Evolutionary conservation across 306 rosid species (phyloP).

Genomic region (Bauhinia variegata): DNA sequence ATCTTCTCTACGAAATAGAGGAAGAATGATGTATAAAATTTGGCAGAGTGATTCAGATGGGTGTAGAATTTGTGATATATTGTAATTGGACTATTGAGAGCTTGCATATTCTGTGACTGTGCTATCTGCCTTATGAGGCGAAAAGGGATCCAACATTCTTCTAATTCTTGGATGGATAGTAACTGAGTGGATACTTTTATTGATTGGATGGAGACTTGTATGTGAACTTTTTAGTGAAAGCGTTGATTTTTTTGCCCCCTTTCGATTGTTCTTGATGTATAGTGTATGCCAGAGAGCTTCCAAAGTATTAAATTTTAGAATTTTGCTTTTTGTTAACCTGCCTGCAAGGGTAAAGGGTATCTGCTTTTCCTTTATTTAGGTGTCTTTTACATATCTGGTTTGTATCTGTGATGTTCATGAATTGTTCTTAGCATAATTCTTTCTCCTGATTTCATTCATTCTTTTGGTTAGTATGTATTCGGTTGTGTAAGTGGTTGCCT

Average conservation of each 20-base stretch:
- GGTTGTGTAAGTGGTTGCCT: background rate
- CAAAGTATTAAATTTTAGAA: background rate
- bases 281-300: background rate
- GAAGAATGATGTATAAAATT: background rate
- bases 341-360: background rate
- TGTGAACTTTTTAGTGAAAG: background rate
- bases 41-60: background rate
- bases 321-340: background rate
- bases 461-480: too few relatives aligned
- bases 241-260: too few relatives aligned
- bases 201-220: background rate
- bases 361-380: background rate
- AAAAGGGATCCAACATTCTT: background rate
- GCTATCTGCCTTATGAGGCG: background rate
- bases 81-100: background rate
- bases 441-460: too few relatives aligned
- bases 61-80: background rate
- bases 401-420: background rate
- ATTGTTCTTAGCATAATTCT: too few relatives aligned
- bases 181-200: background rate
- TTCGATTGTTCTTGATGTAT: background rate
- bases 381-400: background rate
- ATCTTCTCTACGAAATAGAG: background rate
- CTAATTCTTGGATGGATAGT: background rate
- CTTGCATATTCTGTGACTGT: background rate